These are phyloP conservation scores for Starmerella powellii DNA, from an alignment of 805 yeast genomes.

Conservation along the genomic window DNA sequence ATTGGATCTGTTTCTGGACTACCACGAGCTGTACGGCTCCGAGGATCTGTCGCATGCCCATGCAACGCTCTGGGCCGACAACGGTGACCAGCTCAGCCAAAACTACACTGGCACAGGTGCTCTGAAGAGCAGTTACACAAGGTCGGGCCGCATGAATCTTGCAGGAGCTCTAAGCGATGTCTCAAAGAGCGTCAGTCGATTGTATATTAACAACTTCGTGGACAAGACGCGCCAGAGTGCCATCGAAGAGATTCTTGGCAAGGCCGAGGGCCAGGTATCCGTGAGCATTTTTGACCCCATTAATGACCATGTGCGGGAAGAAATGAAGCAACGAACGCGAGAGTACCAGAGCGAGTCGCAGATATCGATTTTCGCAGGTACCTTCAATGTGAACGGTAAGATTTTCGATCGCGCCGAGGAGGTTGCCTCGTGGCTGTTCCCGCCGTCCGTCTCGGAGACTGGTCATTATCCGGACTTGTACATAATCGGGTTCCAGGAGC, in stretches of 20 bases:
- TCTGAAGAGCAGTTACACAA: constrained; percentile 80
- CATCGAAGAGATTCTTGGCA: constrained; percentile 76
- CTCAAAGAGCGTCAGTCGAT: constrained; percentile 85
- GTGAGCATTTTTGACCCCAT: constrained; percentile 81
- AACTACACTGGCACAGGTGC: constrained; percentile 98
- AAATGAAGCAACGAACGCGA: constrained; percentile 38
- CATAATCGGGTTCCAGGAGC: constrained; percentile 87
- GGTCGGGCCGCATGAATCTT: constrained; percentile 90
- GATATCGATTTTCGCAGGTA: constrained; percentile 63
- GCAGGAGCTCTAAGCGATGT: constrained; percentile 98
- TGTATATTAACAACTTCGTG: constrained; percentile 91
- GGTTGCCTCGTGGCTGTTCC: constrained; percentile 70
- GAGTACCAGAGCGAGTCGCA: constrained; percentile 51
- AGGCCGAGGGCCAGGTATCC: constrained; percentile 53
- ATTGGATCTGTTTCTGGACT: constrained; percentile 34
- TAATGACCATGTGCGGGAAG: constrained; percentile 64
- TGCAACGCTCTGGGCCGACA: constrained; percentile 92
- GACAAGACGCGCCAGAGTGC: constrained; percentile 85
- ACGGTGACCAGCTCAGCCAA: constrained; percentile 91
- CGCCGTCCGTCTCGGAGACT: constrained; percentile 30
- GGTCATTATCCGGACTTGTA: constrained; percentile 55
- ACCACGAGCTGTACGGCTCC: constrained; percentile 36
- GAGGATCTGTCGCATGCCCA: constrained; percentile 59
- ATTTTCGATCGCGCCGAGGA: constrained; percentile 35
- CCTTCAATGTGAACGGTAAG: constrained; percentile 78